phyloP scores from a whole-genome alignment of 164 flowering plant genomes.

The Magnolia kwangsiensis region DNA sequence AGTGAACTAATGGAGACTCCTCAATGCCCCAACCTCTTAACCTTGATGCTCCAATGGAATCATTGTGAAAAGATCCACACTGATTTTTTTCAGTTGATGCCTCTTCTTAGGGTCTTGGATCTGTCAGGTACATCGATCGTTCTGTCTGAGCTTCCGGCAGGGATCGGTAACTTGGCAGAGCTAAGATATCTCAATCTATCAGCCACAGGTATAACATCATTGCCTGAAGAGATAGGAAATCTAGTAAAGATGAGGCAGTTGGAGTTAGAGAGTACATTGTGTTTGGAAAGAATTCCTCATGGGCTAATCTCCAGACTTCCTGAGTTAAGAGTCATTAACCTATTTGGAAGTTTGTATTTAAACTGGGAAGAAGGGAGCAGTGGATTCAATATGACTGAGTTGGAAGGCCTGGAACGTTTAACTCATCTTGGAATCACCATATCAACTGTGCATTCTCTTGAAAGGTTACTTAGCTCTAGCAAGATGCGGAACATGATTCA shows the following conservation, averaged over 20 bases:
- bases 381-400: neutral
- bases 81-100: slow-evolving; percentile 17
- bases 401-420: slow-evolving; percentile 9
- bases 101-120: slow-evolving; percentile 12
- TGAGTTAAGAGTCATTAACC: slow-evolving; percentile 4
- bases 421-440: slow-evolving; percentile 8
- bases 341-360: neutral
- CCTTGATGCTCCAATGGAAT: slow-evolving; percentile 15
- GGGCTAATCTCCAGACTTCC: slow-evolving; percentile 3
- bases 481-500: neutral
- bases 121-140: neutral
- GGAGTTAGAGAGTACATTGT: neutral
- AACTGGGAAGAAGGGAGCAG: neutral
- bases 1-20: neutral
- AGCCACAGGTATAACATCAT: neutral
- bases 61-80: neutral
- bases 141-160: neutral
- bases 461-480: neutral
- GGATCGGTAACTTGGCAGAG: neutral
- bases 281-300: neutral
- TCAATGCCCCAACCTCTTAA: slow-evolving; percentile 1
- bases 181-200: slow-evolving; percentile 3
- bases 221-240: slow-evolving; percentile 5
- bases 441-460: neutral
- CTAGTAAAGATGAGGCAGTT: slow-evolving; percentile 11